phyloP scores from a whole-genome alignment of 1,139 yeast species.

The Geotrichum klebahnii region DNA sequence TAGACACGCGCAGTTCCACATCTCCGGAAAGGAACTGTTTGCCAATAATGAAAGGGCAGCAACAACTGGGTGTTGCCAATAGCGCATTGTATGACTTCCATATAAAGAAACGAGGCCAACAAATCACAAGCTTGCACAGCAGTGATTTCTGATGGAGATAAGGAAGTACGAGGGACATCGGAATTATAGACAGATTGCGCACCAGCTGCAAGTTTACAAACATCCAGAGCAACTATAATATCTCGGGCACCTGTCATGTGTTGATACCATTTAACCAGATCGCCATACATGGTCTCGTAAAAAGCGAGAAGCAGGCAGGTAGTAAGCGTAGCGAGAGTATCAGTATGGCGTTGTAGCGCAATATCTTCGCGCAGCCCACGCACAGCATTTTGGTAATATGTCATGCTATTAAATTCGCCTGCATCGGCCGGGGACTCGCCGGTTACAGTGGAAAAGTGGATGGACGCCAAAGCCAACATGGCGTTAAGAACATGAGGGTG shows the following conservation, averaged over 20 bases:
- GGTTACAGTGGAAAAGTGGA: slow-evolving; percentile 9
- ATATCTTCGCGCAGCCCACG: slow-evolving; percentile 15
- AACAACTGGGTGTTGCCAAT: slow-evolving; percentile 14
- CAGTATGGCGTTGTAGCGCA: slow-evolving; percentile 1
- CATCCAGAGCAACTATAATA: slow-evolving; percentile 13
- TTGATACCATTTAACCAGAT: slow-evolving; percentile 21
- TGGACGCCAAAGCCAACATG: slow-evolving; percentile 13
- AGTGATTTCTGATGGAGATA: slow-evolving; percentile 6
- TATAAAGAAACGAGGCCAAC: slow-evolving; percentile 15
- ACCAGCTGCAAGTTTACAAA: slow-evolving; percentile 7
- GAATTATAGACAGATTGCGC: slow-evolving; percentile 3
- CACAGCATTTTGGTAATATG: slow-evolving; percentile 15
- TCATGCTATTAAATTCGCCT: slow-evolving; percentile 6
- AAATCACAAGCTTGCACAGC: slow-evolving; percentile 16
- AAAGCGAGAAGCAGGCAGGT: slow-evolving; percentile 21
- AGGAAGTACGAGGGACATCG: background rate
- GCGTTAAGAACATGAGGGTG: slow-evolving; percentile 18
- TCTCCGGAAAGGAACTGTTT: slow-evolving; percentile 8
- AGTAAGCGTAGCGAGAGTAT: slow-evolving; percentile 17
- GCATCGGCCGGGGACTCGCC: background rate
- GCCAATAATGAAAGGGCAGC: slow-evolving; percentile 13
- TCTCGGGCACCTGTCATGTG: slow-evolving; percentile 24
- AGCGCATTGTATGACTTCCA: slow-evolving; percentile 23
- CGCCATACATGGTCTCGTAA: slow-evolving; percentile 22
- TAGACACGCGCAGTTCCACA: background rate